These are phyloP conservation scores for Pythium periplocum DNA, from an alignment of 352 stramenopile genomes.

Conservation along the genomic window DNA sequence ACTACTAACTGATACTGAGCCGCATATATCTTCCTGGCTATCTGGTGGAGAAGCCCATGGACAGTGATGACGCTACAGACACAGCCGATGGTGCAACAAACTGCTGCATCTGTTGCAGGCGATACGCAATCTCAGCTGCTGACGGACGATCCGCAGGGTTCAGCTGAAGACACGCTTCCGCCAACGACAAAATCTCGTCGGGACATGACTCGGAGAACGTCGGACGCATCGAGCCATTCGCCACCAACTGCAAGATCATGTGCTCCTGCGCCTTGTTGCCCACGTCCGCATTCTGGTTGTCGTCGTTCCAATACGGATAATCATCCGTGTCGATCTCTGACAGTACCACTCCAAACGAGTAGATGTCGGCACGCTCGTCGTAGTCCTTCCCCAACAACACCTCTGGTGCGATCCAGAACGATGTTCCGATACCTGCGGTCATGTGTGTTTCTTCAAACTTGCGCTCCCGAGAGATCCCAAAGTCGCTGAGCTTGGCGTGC, in stretches of 20 bases:
- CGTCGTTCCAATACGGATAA: slow-evolving; percentile 20
- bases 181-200: slow-evolving; percentile 32
- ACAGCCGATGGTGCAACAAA: background rate
- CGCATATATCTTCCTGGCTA: no score
- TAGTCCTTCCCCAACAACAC: slow-evolving; percentile 28
- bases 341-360: no score
- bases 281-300: no score
- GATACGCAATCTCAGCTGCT: slow-evolving; percentile 46
- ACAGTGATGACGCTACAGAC: no score
- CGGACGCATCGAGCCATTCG: slow-evolving; percentile 35
- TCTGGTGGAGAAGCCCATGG: no score
- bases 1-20: no score
- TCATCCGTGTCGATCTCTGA: no score
- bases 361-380: no score
- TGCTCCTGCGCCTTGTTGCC: slow-evolving; percentile 32
- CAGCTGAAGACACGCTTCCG: slow-evolving; percentile 34
- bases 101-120: slow-evolving; percentile 32
- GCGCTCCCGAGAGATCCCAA: slow-evolving; percentile 47
- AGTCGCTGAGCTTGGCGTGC: slow-evolving; percentile 64
- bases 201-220: slow-evolving; percentile 42
- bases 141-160: slow-evolving; percentile 44
- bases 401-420: slow-evolving; percentile 56
- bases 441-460: slow-evolving; percentile 25
- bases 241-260: slow-evolving; percentile 44
- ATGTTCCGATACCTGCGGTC: slow-evolving; percentile 39